Conservation (phyloP, 345 rosid species). For the Lepidium africanum region DNA sequence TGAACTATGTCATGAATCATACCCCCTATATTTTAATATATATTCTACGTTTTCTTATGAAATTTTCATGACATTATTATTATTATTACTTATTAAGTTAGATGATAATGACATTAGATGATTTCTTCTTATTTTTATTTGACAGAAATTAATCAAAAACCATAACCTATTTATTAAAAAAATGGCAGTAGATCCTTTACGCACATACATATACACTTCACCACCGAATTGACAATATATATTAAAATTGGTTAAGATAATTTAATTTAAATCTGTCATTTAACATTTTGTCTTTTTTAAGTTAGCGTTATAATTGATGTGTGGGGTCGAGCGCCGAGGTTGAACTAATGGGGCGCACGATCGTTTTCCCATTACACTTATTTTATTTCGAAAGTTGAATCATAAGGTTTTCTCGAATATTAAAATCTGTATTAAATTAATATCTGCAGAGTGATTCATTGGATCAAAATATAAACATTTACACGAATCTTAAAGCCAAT, state of each 20-base stretch:
- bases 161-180: background rate
- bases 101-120: background rate
- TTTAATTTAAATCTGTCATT: slow-evolving; percentile 2
- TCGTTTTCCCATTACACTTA: slow-evolving; percentile 15
- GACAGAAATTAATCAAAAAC: background rate
- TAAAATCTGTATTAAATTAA: background rate
- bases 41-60: background rate
- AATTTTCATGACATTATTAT: background rate
- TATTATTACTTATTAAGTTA: no score
- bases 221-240: background rate
- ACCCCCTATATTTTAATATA: background rate
- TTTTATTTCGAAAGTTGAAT: slow-evolving; percentile 20
- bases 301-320: slow-evolving; percentile 31
- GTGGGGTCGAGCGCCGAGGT: slow-evolving; percentile 35
- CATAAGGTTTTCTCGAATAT: slow-evolving; percentile 6
- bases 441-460: slow-evolving; percentile 6
- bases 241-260: slow-evolving; percentile 18
- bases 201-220: background rate
- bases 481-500: background rate
- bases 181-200: background rate
- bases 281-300: slow-evolving; percentile 15
- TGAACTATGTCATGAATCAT: no score
- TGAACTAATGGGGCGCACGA: slow-evolving; percentile 33
- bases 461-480: slow-evolving; percentile 3
- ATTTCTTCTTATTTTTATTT: background rate